These are phyloP conservation scores for Graphiopsis chlorocephala DNA, from an alignment of 2,329 filamentous ascomycete genomes.

Conservation along the genomic window DNA sequence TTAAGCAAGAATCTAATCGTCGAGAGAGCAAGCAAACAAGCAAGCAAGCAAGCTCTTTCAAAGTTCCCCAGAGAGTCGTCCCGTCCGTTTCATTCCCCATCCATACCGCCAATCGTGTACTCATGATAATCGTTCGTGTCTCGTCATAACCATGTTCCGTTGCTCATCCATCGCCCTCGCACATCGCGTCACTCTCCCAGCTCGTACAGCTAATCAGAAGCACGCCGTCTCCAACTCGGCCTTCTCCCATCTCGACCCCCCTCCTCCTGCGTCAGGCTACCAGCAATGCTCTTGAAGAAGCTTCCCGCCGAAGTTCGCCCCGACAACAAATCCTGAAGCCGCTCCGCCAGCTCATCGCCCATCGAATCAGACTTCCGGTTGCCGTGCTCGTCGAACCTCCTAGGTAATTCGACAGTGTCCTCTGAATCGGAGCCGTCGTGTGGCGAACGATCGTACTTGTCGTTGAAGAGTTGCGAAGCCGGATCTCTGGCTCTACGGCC, in stretches of 20 bases:
- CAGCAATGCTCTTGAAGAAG: constrained; percentile 12
- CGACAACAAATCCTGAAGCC: constrained; percentile 12
- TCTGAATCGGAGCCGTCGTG: constrained; percentile 9
- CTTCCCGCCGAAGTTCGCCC: constrained; percentile 9
- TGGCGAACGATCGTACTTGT: constrained; percentile 26
- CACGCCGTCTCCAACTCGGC: constrained; percentile 4
- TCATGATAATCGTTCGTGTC: background rate
- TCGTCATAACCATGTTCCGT: background rate
- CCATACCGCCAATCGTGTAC: background rate
- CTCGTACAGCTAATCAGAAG: background rate
- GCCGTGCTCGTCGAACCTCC: constrained; percentile 37
- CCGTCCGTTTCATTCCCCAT: background rate
- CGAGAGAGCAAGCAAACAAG: background rate
- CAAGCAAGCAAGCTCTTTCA: background rate
- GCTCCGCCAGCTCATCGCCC: constrained; percentile 14
- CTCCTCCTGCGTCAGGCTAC: background rate
- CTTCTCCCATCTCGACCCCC: background rate
- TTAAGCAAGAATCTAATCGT: background rate
- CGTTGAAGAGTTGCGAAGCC: constrained; percentile 40
- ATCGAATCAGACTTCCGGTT: constrained; percentile 31
- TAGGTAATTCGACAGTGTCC: constrained; percentile 35
- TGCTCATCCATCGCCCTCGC: background rate
- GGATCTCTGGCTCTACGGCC: constrained; percentile 48
- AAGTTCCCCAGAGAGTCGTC: background rate
- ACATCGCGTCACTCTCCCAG: background rate